Base-by-base conservation (phyloP, 352 stramenopile genomes). In the Phytophthora palmivora region DNA sequence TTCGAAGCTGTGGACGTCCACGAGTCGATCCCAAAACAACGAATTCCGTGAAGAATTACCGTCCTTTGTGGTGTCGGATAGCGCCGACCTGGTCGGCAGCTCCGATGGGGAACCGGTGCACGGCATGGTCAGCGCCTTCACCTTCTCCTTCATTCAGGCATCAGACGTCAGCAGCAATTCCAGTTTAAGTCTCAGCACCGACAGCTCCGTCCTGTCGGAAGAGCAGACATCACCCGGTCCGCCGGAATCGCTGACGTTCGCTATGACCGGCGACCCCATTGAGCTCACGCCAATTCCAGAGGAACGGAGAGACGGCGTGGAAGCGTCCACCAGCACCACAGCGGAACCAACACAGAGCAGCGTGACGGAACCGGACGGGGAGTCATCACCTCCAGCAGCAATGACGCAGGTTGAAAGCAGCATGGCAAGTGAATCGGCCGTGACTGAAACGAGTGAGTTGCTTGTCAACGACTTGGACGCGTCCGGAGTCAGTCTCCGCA, bases 121-220 rank as follows among this genome's bases (percentile, higher is more conserved):
- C 18, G 78, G 72, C 28, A 72, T 90, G 54, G 72, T 88, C 30
- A 69, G 70, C 48, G 77, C 72, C 57, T 90, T 90, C 52, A 84
- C 78, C 9, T 90, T 90, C 63, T 90, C 81, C 32, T 90, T 88
- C 59, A 90, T 90, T 49, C 77, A 90, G 52, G 71, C 83, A 32
- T 83, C 71, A 15, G 74, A 81, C 39, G 37, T 58, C 28, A 77
- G 64, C 42, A 69, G 61, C 43, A 80, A 46, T 24, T 69, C 64
- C 24, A 68, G 70, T 43, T 30, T 62, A 12, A 37, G 50, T 11
- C 48, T 67, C 22, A 53, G 58, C 6, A 28, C 24, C 24, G 24
- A 28, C 42, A 59, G 48, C 15, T 66, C 45, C 4, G 33, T 55
- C 5, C 36, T 55, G 0, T 63, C 58, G 6, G 58, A 63, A 3